Percentiles rank a stretch among this genome's conserved stretches.
phyloP scores from a whole-genome alignment of 2,329 filamentous ascomycete species.

The Dactylellina drechsleri region DNA sequence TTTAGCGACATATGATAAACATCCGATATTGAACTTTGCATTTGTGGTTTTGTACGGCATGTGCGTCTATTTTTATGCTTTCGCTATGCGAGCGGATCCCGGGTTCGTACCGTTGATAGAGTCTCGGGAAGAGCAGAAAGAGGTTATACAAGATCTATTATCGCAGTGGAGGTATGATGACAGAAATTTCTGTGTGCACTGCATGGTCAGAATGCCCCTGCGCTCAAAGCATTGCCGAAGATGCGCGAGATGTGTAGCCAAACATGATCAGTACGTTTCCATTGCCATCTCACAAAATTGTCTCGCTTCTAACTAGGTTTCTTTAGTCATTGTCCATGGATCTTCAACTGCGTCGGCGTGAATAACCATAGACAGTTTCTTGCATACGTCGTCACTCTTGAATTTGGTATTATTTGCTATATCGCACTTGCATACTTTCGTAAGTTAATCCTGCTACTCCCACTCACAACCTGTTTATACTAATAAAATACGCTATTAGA shows the following conservation, averaged over 20 bases:
- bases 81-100: slow-evolving; percentile 86
- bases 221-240: slow-evolving; percentile 95
- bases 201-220: slow-evolving; percentile 92
- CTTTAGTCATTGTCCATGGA: slow-evolving; percentile 91
- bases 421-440: slow-evolving; percentile 35
- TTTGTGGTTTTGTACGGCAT: slow-evolving; percentile 74
- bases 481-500: slow-evolving; percentile 57
- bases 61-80: slow-evolving; percentile 85
- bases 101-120: slow-evolving; percentile 91
- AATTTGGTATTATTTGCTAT: slow-evolving; percentile 68
- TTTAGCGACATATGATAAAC: slow-evolving; percentile 71
- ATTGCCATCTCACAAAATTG: neutral
- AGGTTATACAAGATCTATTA: slow-evolving; percentile 86
- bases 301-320: slow-evolving; percentile 56
- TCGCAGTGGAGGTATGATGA: slow-evolving; percentile 90
- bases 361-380: slow-evolving; percentile 98
- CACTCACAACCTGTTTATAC: neutral
- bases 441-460: slow-evolving; percentile 53
- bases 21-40: slow-evolving; percentile 79
- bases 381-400: slow-evolving; percentile 82
- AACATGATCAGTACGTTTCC: slow-evolving; percentile 87
- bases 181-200: slow-evolving; percentile 89
- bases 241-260: slow-evolving; percentile 91
- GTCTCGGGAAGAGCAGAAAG: slow-evolving; percentile 88
- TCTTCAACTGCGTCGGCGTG: slow-evolving; percentile 92